These are phyloP conservation scores for Corchorus olitorius DNA, from an alignment of 345 rosid genomes.

Conservation along the genomic window DNA sequence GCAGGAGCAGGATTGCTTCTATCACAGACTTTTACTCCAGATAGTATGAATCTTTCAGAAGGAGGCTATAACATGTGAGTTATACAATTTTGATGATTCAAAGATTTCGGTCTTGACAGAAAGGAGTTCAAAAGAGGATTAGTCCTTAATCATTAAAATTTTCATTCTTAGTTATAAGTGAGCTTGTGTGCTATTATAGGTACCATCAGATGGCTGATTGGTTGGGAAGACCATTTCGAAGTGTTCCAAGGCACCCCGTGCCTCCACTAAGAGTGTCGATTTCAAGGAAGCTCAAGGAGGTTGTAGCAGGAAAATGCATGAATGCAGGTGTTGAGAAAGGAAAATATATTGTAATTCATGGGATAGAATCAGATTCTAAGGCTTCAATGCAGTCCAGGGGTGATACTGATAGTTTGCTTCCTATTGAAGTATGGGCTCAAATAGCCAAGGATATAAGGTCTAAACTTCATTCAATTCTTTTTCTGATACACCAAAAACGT, in stretches of 20 bases:
- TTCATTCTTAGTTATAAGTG: not conserved
- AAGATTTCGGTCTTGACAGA: not conserved
- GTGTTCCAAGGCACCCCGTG: slow-evolving; percentile 71
- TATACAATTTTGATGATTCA: not conserved
- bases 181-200: slow-evolving; percentile 48
- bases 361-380: slow-evolving; percentile 91
- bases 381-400: slow-evolving; percentile 94
- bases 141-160: too few species aligned
- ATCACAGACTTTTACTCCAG: slow-evolving; percentile 72
- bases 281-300: slow-evolving; percentile 78
- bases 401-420: slow-evolving; percentile 79
- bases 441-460: slow-evolving; percentile 66
- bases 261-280: slow-evolving; percentile 72
- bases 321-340: slow-evolving; percentile 76
- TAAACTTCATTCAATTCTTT: not conserved
- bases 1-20: slow-evolving; percentile 90
- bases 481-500: not conserved
- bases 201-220: slow-evolving; percentile 82
- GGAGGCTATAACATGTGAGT: slow-evolving; percentile 78
- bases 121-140: not conserved
- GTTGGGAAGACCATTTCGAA: slow-evolving; percentile 80
- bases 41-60: slow-evolving; percentile 68
- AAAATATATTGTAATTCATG: slow-evolving; percentile 84
- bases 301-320: slow-evolving; percentile 67
- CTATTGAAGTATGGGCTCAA: slow-evolving; percentile 67